These are phyloP conservation scores for Tetracladium maxilliforme DNA, from an alignment of 2,329 filamentous ascomycete species.

Conservation along the genomic window DNA sequence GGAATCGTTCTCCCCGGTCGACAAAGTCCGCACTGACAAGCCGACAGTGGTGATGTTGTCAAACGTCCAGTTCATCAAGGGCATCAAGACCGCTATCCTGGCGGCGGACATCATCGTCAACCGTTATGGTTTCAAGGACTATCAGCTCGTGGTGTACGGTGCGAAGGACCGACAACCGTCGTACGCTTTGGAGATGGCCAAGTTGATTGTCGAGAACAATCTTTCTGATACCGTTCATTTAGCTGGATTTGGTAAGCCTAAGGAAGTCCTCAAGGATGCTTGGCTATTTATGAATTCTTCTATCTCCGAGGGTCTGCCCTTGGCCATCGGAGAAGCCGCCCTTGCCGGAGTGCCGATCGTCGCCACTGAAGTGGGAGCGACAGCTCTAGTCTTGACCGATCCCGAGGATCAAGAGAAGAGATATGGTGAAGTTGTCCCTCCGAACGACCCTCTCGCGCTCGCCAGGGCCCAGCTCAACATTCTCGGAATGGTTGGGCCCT, in stretches of 20 bases:
- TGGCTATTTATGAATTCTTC: conserved; percentile 43
- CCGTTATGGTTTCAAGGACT: conserved; percentile 38
- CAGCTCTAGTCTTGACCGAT: conserved; percentile 33
- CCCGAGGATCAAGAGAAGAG: conserved; percentile 24
- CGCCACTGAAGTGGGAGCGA: conserved; percentile 36
- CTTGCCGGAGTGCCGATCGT: conserved; percentile 35
- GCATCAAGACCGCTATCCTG: conserved; percentile 37
- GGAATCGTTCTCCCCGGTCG: conserved; percentile 36
- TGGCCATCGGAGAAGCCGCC: conserved; percentile 35
- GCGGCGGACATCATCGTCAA: conserved; percentile 41
- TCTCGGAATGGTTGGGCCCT: conserved; percentile 42
- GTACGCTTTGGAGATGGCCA: conserved; percentile 39
- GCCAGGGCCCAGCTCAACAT: conserved; percentile 44
- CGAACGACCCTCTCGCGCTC: conserved; percentile 42
- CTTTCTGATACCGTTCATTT: conserved; percentile 33
- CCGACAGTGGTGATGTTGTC: conserved; percentile 41
- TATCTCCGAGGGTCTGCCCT: conserved; percentile 32
- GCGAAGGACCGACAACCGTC: conserved; percentile 37
- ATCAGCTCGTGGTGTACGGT: conserved; percentile 37
- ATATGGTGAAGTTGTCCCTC: conserved; percentile 41
- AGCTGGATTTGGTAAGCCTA: conserved; percentile 39
- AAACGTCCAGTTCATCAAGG: conserved; percentile 31
- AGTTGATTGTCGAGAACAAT: conserved; percentile 38
- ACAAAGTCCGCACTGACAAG: conserved; percentile 32
- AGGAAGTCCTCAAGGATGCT: conserved; percentile 36